Base-by-base conservation (phyloP, 2,329 filamentous ascomycete genomes). In the Aspergillus luchuensis region DNA sequence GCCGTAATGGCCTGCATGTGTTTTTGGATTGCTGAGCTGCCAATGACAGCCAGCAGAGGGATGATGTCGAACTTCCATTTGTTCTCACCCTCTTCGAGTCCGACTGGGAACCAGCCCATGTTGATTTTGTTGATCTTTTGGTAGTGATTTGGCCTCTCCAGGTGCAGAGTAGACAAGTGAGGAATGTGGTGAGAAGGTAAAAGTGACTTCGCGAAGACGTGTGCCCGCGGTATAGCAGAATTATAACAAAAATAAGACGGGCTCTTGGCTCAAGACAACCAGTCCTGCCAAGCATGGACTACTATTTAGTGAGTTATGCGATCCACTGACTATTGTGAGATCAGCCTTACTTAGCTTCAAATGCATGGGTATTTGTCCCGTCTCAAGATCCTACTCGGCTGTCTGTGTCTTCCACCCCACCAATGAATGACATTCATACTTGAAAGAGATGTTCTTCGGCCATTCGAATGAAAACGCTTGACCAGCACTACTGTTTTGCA, bases 21-120 rank as follows among this genome's bases (percentile, higher is more conserved):
- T 63, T 84, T 83, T 49, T 81, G 79, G 62, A 87, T 85, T 13
- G 83, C 81, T 3, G 81, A 82, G 73, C 87, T 85, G 69, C 85
- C 85, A 59, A 87, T 85, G 67, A 88, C 83, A 59, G 85, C 85
- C 56, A 88, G 81, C 23, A 88, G 81, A 38, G 84, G 86, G 58
- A 88, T 84, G 43, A 87, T 84, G 67, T 87, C 85, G 53, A 87
- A 80, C 36, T 80, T 79, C 84, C 85, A 87, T 25, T 23, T 45
- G 25, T 25, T 39, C 11, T 33, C 21, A 2, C 56, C 43, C 30
- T 8, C 21, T 5, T 41, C 50, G 3, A 59, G 50, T 3, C 21
- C 43, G 13, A 28, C 19, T 2, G 57, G 57, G 28, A 59, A 59
- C 57, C 57, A 59, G 51, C 57, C 51, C 57, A 59, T 59, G 28